Evolutionary conservation across 2,329 filamentous ascomycete genomes (phyloP).

Genomic region (Ilyonectria robusta): DNA sequence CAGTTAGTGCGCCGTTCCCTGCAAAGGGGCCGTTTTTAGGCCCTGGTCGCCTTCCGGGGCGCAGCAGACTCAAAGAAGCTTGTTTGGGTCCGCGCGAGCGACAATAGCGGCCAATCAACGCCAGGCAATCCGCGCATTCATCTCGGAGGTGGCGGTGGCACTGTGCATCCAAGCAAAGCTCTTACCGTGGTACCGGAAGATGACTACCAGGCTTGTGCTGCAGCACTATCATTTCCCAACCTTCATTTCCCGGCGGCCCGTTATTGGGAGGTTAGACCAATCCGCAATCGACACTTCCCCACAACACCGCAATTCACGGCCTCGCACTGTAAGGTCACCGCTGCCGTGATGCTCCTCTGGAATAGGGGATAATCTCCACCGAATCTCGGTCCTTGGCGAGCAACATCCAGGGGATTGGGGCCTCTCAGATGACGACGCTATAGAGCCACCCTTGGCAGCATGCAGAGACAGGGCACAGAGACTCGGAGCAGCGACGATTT

Average conservation of each 20-base stretch:
- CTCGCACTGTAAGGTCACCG: slow-evolving; percentile 37
- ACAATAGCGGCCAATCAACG: slow-evolving; percentile 40
- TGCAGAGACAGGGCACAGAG: neutral
- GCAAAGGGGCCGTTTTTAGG: slow-evolving; percentile 8
- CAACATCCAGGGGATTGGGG: slow-evolving; percentile 19
- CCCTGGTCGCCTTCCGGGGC: slow-evolving; percentile 32
- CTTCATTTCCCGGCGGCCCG: slow-evolving; percentile 1
- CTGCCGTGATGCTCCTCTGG: slow-evolving; percentile 18
- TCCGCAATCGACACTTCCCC: neutral
- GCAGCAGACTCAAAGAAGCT: slow-evolving; percentile 46
- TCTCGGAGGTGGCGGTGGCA: slow-evolving; percentile 46
- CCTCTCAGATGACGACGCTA: slow-evolving; percentile 20
- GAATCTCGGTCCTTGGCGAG: slow-evolving; percentile 36
- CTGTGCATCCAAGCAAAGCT: slow-evolving; percentile 36
- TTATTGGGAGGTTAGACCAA: slow-evolving; percentile 26
- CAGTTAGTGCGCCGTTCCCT: neutral
- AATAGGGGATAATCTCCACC: slow-evolving; percentile 50
- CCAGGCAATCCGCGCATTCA: slow-evolving; percentile 36
- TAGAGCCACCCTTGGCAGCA: slow-evolving; percentile 19
- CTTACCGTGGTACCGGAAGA: slow-evolving; percentile 28
- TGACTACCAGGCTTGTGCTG: slow-evolving; percentile 3
- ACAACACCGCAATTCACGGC: neutral
- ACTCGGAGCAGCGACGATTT: neutral
- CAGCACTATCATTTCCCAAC: slow-evolving; percentile 1
- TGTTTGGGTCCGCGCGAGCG: slow-evolving; percentile 38